A percentile compares a stretch with the other conserved stretches of the same genome.
phyloP scores from a whole-genome alignment of 2,329 filamentous ascomycete species.

The Thermoascus crustaceus region DNA sequence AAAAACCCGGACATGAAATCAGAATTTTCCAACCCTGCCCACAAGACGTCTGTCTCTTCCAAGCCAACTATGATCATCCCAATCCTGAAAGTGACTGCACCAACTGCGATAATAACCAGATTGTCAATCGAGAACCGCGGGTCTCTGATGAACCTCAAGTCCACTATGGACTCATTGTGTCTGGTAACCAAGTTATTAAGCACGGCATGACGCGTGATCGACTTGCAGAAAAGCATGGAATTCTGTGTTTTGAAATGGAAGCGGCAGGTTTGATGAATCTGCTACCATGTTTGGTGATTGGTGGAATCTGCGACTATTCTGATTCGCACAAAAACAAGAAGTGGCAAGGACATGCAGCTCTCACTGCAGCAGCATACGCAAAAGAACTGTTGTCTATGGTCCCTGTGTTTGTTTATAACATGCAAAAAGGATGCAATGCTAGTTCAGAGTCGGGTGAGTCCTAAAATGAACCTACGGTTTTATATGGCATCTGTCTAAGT shows the following conservation, averaged over 20 bases:
- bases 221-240: not conserved
- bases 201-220: slow-evolving; percentile 1
- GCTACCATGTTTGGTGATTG: slow-evolving; percentile 16
- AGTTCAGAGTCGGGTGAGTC: too few relatives aligned
- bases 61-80: too few relatives aligned
- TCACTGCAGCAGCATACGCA: slow-evolving; percentile 11
- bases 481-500: slow-evolving; percentile 1
- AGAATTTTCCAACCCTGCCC: too few relatives aligned
- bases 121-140: slow-evolving; percentile 7
- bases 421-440: not conserved
- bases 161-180: slow-evolving; percentile 4
- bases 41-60: too few relatives aligned
- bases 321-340: slow-evolving; percentile 10
- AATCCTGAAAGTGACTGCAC: slow-evolving; percentile 4
- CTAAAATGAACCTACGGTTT: too few relatives aligned
- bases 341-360: slow-evolving; percentile 8
- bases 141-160: not conserved
- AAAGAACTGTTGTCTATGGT: slow-evolving; percentile 8
- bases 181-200: slow-evolving; percentile 6
- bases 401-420: too few relatives aligned
- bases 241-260: not conserved
- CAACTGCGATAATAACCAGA: slow-evolving; percentile 11
- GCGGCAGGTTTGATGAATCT: too few relatives aligned
- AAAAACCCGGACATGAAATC: too few relatives aligned
- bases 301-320: slow-evolving; percentile 19